Base-by-base conservation (phyloP, 805 yeast species). In the Kazachstania africana region DNA sequence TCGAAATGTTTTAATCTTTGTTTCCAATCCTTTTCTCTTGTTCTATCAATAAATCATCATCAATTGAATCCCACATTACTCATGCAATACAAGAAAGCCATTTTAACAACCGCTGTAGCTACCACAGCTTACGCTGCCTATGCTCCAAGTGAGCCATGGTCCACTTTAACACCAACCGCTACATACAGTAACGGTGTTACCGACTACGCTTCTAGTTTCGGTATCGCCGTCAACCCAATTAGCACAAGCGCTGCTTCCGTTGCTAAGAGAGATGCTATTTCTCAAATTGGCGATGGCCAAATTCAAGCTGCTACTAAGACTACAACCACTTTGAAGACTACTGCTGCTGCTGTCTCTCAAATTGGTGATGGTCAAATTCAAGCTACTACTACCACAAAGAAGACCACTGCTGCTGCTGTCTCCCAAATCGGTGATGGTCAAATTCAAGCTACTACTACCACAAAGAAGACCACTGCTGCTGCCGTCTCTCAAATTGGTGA, bases 201-300 rank as follows among this genome's bases (percentile, higher is more conserved):
- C 27, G 52, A 53, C 28, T 58, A 55, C 47, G 36, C 52, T 26
- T 53, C 59, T 21, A 49, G 62, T 27, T 62, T 62, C 35, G 68
- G 67, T 55, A 58, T 62, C 36, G 67, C 65, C 20, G 64, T 62
- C 34, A 44, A 51, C 29, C 63, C 66, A 44, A 39, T 56, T 22
- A 37, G 42, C 32, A 31, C 33, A 59, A 27, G 48, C 15, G 10
- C 22, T 23, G 9, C 12, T 23, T 23, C 25, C n/a, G 25, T 23
- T 23, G 25, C 13, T n/a, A 23, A 23, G 25, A 23, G 25, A n/a
- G 25, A 23, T 19, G 47, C 60, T 24, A 54, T 54, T 27, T 54
- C 68, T 36, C 73, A 68, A 47, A 60, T 65, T 37, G 44, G 43
- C 27, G 48, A 43, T 16, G 66, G 65, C 31, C 63, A 57, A 40